Base-by-base conservation (phyloP, 148 eudicot genomes). In the Silene uniflora region DNA sequence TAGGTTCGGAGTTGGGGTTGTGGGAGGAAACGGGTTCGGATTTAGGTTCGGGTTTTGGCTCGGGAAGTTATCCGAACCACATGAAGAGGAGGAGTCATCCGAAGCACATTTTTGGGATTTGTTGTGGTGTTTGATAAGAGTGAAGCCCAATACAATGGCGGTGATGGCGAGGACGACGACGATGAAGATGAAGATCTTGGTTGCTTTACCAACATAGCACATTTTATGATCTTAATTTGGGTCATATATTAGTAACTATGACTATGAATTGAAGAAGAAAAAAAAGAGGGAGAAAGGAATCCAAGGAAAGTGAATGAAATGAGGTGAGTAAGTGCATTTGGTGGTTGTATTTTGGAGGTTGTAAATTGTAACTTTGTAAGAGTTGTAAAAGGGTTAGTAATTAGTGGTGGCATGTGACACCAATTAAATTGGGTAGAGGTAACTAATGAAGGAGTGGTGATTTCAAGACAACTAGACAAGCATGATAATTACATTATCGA, bases 151-250 rank as follows among this genome's bases (percentile, higher is more conserved):
- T 44, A 90, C 77, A 8, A 93, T 89, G 27, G 87, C 93, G 5
- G 85, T 86, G 0, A 93, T 77, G 0, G 83, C 86, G 2, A 93
- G 63, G 16, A 80, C 89, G 3, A 85, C 71, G 63, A 90, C 76
- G 13, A 93, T 85, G 87, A 91, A 90, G 75, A 93, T 88, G 90
- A 93, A 93, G 88, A 93, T 93, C 89, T 91, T 93, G 23, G 98
- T 93, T 19, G 98, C 98, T 84, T 93, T 93, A 0, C 98, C 98
- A 58, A 93, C 90, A 80, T 91, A 93, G 47, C 98, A 93, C 93
- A 93, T 91, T 86, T 82, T 47, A 1, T 46, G 13, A 25, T 27
- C 7, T 65, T 6, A 16, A 29, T 10, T 7, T 9, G 65, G 7
- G 9, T 29, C 19, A 6, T 29, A 29, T 29, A n/a, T n/a, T n/a